These are phyloP conservation scores for Cyberlindnera nakhonratchasimensis DNA, from an alignment of 805 yeast species.

Conservation along the genomic window DNA sequence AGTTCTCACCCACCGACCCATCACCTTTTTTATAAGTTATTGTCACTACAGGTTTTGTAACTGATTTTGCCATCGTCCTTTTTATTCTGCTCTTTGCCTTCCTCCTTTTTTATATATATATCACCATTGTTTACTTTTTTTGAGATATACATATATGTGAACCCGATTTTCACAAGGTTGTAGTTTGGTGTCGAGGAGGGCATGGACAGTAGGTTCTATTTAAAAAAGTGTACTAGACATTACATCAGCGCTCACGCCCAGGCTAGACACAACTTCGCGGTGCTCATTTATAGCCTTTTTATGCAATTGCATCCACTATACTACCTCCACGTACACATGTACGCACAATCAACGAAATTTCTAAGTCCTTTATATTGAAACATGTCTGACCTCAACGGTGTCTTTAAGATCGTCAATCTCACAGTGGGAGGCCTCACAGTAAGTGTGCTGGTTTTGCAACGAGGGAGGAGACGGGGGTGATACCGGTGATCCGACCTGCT, in stretches of 20 bases:
- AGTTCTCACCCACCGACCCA: background rate
- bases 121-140: conserved; percentile 10
- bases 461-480: background rate
- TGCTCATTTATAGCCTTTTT: background rate
- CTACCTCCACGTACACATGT: too few species aligned
- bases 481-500: background rate
- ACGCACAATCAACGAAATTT: too few species aligned
- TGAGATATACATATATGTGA: conserved; percentile 16
- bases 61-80: conserved; percentile 7
- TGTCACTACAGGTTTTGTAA: conserved; percentile 8
- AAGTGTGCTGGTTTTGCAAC: conserved; percentile 16
- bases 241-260: background rate
- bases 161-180: conserved; percentile 4
- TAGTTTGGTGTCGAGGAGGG: too few species aligned
- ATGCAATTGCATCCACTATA: background rate
- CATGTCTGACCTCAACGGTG: conserved; percentile 27
- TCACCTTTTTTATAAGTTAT: conserved; percentile 4
- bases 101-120: conserved; percentile 2
- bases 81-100: conserved; percentile 9
- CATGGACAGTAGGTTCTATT: too few species aligned
- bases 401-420: conserved; percentile 44
- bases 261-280: background rate
- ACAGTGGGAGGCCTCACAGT: conserved; percentile 42
- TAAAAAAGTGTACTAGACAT: too few species aligned
- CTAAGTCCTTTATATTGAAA: too few species aligned